A percentile compares a stretch with the other conserved stretches of the same genome.
phyloP scores from a whole-genome alignment of 2,329 filamentous ascomycete species.

The Aspergillus sp. region DNA sequence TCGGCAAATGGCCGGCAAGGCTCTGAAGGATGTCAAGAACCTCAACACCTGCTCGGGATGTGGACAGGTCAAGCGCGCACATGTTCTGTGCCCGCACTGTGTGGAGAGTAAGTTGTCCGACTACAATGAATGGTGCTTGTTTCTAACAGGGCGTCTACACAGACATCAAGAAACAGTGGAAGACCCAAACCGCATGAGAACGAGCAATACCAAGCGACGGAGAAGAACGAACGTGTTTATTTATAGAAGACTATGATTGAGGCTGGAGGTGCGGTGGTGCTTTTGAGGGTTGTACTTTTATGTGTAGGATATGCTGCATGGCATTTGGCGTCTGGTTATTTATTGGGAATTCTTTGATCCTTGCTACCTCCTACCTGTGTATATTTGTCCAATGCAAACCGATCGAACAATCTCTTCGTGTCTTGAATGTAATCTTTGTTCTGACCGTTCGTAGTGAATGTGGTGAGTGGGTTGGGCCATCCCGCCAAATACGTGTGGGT shows the following conservation, averaged over 20 bases:
- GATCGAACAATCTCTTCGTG: background rate
- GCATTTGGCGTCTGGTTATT: constrained; percentile 37
- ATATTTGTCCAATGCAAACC: background rate
- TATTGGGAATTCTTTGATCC: constrained; percentile 16
- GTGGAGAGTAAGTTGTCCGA: constrained; percentile 66
- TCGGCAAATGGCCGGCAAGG: constrained; percentile 94
- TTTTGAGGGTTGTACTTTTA: constrained; percentile 21
- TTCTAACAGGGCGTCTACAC: background rate
- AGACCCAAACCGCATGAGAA: constrained; percentile 29
- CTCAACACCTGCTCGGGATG: constrained; percentile 89
- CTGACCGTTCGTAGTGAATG: background rate
- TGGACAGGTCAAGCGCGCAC: constrained; percentile 81
- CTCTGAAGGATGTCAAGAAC: constrained; percentile 81
- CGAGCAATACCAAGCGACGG: background rate
- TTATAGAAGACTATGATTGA: background rate
- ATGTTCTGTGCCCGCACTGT: constrained; percentile 85
- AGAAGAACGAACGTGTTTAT: background rate
- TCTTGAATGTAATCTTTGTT: background rate
- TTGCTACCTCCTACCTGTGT: constrained; percentile 6
- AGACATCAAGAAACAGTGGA: constrained; percentile 51
- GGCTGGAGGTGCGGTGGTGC: constrained; percentile 2
- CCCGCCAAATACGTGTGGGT: background rate
- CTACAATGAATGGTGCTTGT: background rate
- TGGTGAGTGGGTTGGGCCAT: background rate
- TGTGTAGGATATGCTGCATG: constrained; percentile 35